These are phyloP conservation scores for Auriscalpium vulgare DNA, from an alignment of 768 basidiomycete genomes.

Conservation along the genomic window DNA sequence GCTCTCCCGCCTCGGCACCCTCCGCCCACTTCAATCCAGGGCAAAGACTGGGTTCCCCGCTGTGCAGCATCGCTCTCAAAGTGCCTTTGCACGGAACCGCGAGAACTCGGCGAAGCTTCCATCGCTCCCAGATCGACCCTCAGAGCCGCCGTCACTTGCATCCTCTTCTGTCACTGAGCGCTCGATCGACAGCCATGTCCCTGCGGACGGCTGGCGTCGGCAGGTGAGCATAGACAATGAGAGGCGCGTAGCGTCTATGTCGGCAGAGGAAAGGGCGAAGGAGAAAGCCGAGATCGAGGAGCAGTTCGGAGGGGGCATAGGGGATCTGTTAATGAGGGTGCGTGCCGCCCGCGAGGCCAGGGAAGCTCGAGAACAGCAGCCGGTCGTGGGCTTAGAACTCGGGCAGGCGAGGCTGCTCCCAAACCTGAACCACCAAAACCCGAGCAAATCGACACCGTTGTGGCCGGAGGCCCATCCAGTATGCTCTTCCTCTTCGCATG, in stretches of 20 bases:
- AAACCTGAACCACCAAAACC: neutral
- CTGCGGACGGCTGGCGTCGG: slow-evolving; percentile 35
- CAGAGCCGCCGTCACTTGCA: slow-evolving; percentile 13
- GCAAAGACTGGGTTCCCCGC: slow-evolving; percentile 31
- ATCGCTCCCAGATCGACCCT: slow-evolving; percentile 13
- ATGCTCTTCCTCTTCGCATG: neutral
- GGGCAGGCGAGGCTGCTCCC: neutral
- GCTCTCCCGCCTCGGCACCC: slow-evolving; percentile 18
- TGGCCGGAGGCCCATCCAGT: neutral
- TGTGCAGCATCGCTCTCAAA: slow-evolving; percentile 33
- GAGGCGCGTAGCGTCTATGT: slow-evolving; percentile 56
- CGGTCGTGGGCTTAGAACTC: neutral
- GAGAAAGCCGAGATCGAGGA: slow-evolving; percentile 62
- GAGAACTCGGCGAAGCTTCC: slow-evolving; percentile 13
- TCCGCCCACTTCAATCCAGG: slow-evolving; percentile 14
- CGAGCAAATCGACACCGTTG: neutral
- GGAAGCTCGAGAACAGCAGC: neutral
- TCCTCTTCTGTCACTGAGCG: slow-evolving; percentile 8
- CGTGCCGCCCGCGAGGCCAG: slow-evolving; percentile 38
- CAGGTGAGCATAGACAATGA: slow-evolving; percentile 65
- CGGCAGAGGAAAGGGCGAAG: slow-evolving; percentile 56
- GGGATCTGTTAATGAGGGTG: slow-evolving; percentile 51
- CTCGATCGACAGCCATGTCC: neutral
- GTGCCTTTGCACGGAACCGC: slow-evolving; percentile 30
- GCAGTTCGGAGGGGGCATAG: slow-evolving; percentile 60